Conservation (phyloP, 2,329 filamentous ascomycete genomes). For the Phyllosticta citribraziliensis region DNA sequence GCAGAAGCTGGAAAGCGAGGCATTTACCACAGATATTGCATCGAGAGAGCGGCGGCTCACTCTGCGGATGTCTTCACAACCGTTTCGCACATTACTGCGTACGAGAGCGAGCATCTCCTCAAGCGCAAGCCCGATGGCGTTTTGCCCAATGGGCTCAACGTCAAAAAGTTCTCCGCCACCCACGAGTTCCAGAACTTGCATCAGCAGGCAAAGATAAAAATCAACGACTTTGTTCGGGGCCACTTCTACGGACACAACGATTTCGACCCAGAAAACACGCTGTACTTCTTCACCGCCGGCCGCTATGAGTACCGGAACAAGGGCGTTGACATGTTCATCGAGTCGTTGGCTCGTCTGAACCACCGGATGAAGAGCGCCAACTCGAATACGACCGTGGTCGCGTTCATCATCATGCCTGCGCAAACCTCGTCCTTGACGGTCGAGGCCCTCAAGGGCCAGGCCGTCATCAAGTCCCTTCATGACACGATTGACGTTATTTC, state of each 20-base stretch:
- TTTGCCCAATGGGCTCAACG: constrained; percentile 90
- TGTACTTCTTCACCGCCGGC: constrained; percentile 95
- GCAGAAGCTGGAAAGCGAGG: constrained; percentile 94
- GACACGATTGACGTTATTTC: constrained; percentile 93
- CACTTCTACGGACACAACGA: constrained; percentile 99
- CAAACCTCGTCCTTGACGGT: constrained; percentile 92
- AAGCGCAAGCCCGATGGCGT: constrained; percentile 98
- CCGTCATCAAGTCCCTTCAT: constrained; percentile 89
- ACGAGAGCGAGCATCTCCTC: constrained; percentile 92
- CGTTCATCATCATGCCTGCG: constrained; percentile 97
- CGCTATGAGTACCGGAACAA: constrained; percentile 98
- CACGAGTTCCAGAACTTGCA: constrained; percentile 99
- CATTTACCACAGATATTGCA: constrained; percentile 97
- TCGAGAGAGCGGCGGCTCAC: constrained; percentile 88
- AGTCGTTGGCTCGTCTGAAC: constrained; percentile 88
- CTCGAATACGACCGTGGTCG: constrained; percentile 88
- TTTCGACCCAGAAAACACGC: constrained; percentile 90
- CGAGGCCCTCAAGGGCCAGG: constrained; percentile 91
- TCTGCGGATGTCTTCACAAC: constrained; percentile 95
- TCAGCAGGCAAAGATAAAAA: constrained; percentile 93
- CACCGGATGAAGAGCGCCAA: constrained; percentile 77
- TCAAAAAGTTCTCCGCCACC: constrained; percentile 96
- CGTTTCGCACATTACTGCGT: constrained; percentile 96
- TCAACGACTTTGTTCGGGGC: constrained; percentile 93
- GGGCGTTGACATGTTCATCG: constrained; percentile 99